Conservation (phyloP, 352 stramenopile genomes). For the Pilasporangium apinafurcum region DNA sequence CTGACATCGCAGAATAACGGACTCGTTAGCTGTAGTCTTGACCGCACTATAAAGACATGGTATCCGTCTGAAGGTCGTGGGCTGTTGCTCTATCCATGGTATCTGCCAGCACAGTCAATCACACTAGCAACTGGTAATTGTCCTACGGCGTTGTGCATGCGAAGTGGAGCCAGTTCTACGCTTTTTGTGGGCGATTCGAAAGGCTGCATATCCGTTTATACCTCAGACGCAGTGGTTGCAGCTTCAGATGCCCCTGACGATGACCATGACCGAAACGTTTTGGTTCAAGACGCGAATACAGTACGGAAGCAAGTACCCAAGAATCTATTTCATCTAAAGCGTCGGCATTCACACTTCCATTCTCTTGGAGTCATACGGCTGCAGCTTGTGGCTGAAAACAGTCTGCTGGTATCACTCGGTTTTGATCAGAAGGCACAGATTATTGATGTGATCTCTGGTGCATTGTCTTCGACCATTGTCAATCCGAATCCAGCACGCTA, state of each 20-base stretch:
- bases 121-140: slow-evolving; percentile 38
- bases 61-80: slow-evolving; percentile 42
- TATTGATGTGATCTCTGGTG: slow-evolving; percentile 56
- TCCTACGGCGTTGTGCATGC: slow-evolving; percentile 51
- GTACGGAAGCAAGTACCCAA: slow-evolving; percentile 4
- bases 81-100: slow-evolving; percentile 67
- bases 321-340: slow-evolving; percentile 52
- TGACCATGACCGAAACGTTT: slow-evolving; percentile 4
- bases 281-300: neutral
- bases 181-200: slow-evolving; percentile 62
- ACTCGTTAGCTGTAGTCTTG: slow-evolving; percentile 65
- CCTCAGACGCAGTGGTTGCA: no score
- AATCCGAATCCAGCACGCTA: slow-evolving; percentile 44
- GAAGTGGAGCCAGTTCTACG: slow-evolving; percentile 27
- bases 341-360: slow-evolving; percentile 58
- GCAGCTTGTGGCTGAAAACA: slow-evolving; percentile 54
- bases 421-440: slow-evolving; percentile 73
- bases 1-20: slow-evolving; percentile 35
- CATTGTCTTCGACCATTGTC: slow-evolving; percentile 44
- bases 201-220: slow-evolving; percentile 58
- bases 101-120: slow-evolving; percentile 49
- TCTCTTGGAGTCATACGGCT: slow-evolving; percentile 49
- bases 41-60: slow-evolving; percentile 68
- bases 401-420: slow-evolving; percentile 64
- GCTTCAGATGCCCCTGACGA: slow-evolving; percentile 1